Evolutionary conservation across 768 basidiomycete genomes (phyloP).

Genomic region (Phylloporus rhodoxanthus): DNA sequence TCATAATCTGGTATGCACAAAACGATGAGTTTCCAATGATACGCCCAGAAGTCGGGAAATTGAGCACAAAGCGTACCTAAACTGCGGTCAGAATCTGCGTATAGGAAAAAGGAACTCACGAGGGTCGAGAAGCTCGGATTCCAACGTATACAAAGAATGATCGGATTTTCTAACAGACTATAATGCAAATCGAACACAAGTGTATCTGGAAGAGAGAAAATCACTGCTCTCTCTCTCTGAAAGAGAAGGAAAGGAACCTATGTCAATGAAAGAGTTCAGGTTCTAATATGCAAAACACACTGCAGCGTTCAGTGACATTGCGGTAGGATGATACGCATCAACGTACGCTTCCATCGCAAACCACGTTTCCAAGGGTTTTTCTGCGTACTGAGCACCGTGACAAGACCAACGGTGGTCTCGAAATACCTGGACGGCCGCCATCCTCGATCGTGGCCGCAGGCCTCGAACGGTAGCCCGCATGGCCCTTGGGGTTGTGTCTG

Average conservation of each 20-base stretch:
- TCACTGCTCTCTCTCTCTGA: neutral
- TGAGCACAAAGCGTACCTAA: neutral
- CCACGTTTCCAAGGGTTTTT: too few species aligned
- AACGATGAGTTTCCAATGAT: neutral
- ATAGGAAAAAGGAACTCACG: neutral
- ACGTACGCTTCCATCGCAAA: too few species aligned
- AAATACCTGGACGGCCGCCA: too few species aligned
- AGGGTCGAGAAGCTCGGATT: neutral
- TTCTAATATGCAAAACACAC: neutral
- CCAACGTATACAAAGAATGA: neutral
- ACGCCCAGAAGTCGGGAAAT: neutral
- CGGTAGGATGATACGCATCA: too few species aligned
- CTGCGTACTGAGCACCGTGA: too few species aligned
- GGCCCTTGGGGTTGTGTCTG: too few species aligned
- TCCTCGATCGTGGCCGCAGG: too few species aligned
- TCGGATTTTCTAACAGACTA: neutral
- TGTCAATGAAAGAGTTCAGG: neutral
- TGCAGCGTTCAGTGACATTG: neutral
- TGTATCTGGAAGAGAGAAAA: too few species aligned
- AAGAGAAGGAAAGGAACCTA: neutral
- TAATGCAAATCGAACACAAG: neutral
- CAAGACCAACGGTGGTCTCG: too few species aligned
- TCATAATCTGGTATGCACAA: neutral
- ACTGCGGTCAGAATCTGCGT: neutral
- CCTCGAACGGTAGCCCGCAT: too few species aligned